Base-by-base conservation (phyloP, 306 rosid genomes). In the Crotalaria pallida region DNA sequence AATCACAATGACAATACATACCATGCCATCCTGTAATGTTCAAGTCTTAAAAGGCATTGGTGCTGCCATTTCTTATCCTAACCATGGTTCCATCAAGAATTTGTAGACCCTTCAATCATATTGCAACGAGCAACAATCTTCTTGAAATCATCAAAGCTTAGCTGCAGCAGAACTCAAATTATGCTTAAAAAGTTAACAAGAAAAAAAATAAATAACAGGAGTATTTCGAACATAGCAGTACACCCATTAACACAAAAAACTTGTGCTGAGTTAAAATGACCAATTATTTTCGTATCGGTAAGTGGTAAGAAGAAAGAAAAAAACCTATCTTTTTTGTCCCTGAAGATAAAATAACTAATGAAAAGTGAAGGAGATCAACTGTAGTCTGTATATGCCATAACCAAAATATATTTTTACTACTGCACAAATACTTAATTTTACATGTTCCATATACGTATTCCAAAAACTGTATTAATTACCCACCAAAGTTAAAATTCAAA, bases 71-170 rank as follows among this genome's bases (percentile, higher is more conserved):
- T 36, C 7, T 29, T 7, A 29, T 27, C 34, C 36, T 40, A 18
- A 41, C 72, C 66, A 16, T 23, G 68, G 67, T 41, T 56, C 47
- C 22, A 23, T 86, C 88, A 84, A 41, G 57, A 71, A 67, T 62
- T 67, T 33, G 70, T 75, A 57, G 82, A 23, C 67, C 26, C 88
- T 73, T 83, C 79, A 56, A 87, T 84, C 90, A 93, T 58, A 80
- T 88, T 85, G 84, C 98, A 93, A 10, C 97, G 96, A 33, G 77
- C 79, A 58, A 72, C 88, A 76, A 93, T 88, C 84, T 82, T 85
- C 66, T 80, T 84, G 60, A 90, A 93, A 77, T 93, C 97, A 7
- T 93, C 97, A 0, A 88, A 77, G 65, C 77, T 90, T 63, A 88
- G 63, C 98, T 90, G 96, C 88, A 76, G 72, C 45, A 15, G 22